These are phyloP conservation scores for Cutaneotrichosporon dermatis DNA, from an alignment of 1,284 basidiomycete genomes.

Conservation along the genomic window DNA sequence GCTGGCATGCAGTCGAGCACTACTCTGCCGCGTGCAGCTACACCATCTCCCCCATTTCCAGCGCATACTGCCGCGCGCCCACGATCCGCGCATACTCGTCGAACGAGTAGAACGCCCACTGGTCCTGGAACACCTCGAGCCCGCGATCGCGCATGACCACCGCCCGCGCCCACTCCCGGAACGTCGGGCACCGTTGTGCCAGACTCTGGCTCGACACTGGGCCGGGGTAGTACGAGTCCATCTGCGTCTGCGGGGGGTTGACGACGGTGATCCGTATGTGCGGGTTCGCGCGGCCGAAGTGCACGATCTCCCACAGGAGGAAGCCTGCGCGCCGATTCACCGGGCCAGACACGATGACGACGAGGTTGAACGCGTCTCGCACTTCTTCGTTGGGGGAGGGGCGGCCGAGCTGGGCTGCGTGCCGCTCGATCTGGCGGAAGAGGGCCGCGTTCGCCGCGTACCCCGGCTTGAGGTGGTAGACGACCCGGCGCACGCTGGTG, in stretches of 20 bases:
- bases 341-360: neutral
- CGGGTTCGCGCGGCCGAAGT: neutral
- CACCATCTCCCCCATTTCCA: neutral
- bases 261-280: neutral
- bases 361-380: neutral
- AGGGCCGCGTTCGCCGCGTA: neutral
- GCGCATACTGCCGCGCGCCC: neutral
- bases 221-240: neutral
- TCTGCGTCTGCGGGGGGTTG: neutral
- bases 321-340: neutral
- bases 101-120: neutral
- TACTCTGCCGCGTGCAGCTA: too few species aligned
- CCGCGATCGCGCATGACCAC: neutral
- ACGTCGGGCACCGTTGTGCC: neutral
- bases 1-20: too few species aligned
- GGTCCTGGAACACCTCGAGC: neutral
- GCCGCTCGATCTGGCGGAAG: neutral
- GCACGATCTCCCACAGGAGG: neutral
- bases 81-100: neutral
- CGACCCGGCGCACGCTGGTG: neutral
- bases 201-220: neutral
- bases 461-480: neutral
- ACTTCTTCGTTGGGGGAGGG: too few species aligned
- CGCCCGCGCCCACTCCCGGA: conserved; percentile 1
- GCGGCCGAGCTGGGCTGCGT: neutral